Percentiles rank a stretch among this genome's conserved stretches.
Evolutionary conservation across 108 stramenopile species (phyloP).

Genomic region (Nitzschia putrida): DNA sequence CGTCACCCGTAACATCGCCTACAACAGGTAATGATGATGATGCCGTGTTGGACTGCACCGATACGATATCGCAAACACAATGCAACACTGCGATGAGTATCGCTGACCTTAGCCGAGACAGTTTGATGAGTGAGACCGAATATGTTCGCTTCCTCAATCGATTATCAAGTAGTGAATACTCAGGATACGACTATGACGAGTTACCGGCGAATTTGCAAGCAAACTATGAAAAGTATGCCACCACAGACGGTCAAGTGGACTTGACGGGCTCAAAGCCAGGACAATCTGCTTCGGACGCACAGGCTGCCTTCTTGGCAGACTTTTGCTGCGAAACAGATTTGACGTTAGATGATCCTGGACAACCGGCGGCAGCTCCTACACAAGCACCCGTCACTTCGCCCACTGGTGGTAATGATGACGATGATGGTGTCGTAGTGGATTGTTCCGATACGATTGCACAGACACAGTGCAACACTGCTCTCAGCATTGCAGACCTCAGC

Average conservation of each 20-base stretch:
- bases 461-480: constrained; percentile 17
- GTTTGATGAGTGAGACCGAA: constrained; percentile 30
- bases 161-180: constrained; percentile 22
- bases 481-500: constrained; percentile 25
- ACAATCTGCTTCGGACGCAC: constrained; percentile 7
- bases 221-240: constrained; percentile 39
- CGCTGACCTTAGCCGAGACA: constrained; percentile 36
- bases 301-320: constrained; percentile 18
- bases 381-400: constrained; percentile 15
- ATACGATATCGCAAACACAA: constrained; percentile 1
- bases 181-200: constrained; percentile 11
- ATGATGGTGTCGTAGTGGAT: background rate
- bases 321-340: constrained; percentile 32
- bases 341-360: constrained; percentile 15
- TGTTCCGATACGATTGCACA: constrained; percentile 5
- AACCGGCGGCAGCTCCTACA: background rate
- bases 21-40: background rate
- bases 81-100: constrained; percentile 34
- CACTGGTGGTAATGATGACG: background rate
- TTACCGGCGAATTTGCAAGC: constrained; percentile 23
- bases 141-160: constrained; percentile 47
- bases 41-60: background rate
- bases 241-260: constrained; percentile 25
- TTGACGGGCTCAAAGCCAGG: constrained; percentile 35
- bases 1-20: background rate